A percentile compares a stretch with the other conserved stretches of the same genome.
Conservation (phyloP, 179 eudicot species). For the Carnegiea gigantea region DNA sequence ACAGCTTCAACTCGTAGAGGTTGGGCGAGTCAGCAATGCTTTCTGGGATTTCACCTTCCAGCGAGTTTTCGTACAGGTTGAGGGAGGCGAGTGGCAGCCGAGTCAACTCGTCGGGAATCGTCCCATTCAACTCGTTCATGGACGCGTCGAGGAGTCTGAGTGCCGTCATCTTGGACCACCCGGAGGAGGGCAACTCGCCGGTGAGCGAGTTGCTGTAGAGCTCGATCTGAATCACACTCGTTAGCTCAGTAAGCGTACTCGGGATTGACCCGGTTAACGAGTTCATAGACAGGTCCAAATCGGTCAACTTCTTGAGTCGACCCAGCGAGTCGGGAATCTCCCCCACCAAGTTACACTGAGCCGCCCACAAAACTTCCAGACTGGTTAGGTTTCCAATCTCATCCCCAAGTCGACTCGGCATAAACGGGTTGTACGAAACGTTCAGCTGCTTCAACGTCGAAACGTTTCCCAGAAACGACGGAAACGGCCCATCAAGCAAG, state of each 20-base stretch:
- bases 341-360: slow-evolving; percentile 50
- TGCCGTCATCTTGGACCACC: slow-evolving; percentile 40
- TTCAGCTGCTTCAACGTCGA: slow-evolving; percentile 61
- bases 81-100: slow-evolving; percentile 48
- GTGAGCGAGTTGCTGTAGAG: slow-evolving; percentile 54
- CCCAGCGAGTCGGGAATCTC: slow-evolving; percentile 68
- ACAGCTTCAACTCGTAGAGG: slow-evolving; percentile 48
- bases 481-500: slow-evolving; percentile 63
- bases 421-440: slow-evolving; percentile 60
- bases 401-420: slow-evolving; percentile 52
- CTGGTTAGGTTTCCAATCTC: slow-evolving; percentile 54
- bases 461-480: slow-evolving; percentile 47
- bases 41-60: slow-evolving; percentile 51
- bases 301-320: slow-evolving; percentile 38
- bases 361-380: slow-evolving; percentile 62
- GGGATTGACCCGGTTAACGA: slow-evolving; percentile 51
- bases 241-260: slow-evolving; percentile 50
- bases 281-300: slow-evolving; percentile 63
- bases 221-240: slow-evolving; percentile 59
- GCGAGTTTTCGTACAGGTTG: slow-evolving; percentile 50
- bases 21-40: slow-evolving; percentile 46
- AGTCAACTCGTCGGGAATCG: slow-evolving; percentile 47
- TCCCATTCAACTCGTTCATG: slow-evolving; percentile 45
- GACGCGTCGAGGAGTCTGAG: slow-evolving; percentile 44
- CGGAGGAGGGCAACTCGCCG: slow-evolving; percentile 43